These are phyloP conservation scores for Zalaria sp. DNA, from an alignment of 2,329 filamentous ascomycete genomes.

Conservation along the genomic window DNA sequence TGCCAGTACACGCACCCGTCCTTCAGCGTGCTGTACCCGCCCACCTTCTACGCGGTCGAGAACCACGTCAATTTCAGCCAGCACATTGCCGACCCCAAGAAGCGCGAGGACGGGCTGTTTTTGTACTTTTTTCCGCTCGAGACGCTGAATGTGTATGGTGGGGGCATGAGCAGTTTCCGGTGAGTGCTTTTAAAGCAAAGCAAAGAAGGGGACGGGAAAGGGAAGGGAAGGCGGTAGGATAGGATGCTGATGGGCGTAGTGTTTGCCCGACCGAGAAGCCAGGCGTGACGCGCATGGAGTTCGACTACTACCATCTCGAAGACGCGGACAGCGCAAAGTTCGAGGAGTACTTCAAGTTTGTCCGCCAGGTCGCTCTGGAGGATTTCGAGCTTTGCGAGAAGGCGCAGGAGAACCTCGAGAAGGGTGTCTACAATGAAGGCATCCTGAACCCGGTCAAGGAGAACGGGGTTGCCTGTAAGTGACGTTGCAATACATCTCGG, in stretches of 20 bases:
- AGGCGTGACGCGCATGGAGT: constrained; percentile 40
- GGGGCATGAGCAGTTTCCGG: constrained; percentile 43
- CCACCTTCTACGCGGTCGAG: constrained; percentile 40
- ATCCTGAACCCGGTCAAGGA: constrained; percentile 43
- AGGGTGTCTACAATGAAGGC: constrained; percentile 40
- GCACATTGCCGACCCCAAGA: constrained; percentile 40
- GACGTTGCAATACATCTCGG: not conserved
- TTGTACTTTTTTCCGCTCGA: constrained; percentile 43
- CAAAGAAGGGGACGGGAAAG: too few relatives aligned
- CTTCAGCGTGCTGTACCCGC: constrained; percentile 40
- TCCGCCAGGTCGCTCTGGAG: constrained; percentile 41
- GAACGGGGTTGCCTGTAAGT: constrained; percentile 30
- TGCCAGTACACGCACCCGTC: constrained; percentile 38
- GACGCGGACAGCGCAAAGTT: constrained; percentile 32
- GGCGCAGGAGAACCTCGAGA: constrained; percentile 39
- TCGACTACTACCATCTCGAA: constrained; percentile 42
- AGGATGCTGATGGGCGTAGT: too few relatives aligned
- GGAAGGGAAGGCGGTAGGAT: too few relatives aligned
- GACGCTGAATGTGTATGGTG: constrained; percentile 43
- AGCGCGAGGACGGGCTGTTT: constrained; percentile 35
- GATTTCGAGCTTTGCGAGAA: constrained; percentile 45
- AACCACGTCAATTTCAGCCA: constrained; percentile 42
- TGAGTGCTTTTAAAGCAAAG: too few relatives aligned
- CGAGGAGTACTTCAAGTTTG: constrained; percentile 40
- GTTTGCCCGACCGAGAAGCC: constrained; percentile 38